Evolutionary conservation across 257 asterid species (phyloP).

Genomic region (Nemophila menziesii): DNA sequence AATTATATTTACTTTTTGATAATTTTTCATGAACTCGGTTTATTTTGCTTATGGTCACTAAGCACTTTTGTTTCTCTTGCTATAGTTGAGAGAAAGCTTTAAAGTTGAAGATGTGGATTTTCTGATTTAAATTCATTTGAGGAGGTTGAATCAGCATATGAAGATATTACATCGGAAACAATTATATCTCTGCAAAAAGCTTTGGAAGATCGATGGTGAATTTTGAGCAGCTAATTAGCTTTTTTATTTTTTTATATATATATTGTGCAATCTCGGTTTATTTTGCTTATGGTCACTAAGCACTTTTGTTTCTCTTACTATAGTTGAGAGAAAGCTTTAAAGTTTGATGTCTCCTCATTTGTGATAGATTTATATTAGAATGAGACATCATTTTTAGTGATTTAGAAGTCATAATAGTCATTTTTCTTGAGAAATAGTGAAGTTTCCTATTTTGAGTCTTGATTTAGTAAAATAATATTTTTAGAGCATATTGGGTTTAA

Average conservation of each 20-base stretch:
- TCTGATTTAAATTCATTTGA: constrained; percentile 45
- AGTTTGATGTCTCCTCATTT: too few species aligned
- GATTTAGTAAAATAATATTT: too few species aligned
- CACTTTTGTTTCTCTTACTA: constrained; percentile 11
- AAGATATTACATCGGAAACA: constrained; percentile 52
- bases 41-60: constrained; percentile 9
- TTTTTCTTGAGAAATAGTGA: too few species aligned
- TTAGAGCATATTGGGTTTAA: too few species aligned
- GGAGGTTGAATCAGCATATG: constrained; percentile 43
- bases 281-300: constrained; percentile 14
- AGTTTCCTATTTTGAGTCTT: too few species aligned
- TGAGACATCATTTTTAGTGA: too few species aligned
- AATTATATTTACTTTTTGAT: constrained; percentile 5
- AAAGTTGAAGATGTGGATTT: constrained; percentile 46
- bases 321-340: constrained; percentile 48
- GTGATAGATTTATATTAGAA: too few species aligned
- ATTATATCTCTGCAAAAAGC: constrained; percentile 45
- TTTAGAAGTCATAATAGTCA: too few species aligned
- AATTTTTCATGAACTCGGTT: constrained; percentile 11
- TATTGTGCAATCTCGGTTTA: too few species aligned
- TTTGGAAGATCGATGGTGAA: constrained; percentile 26
- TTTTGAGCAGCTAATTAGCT: constrained; percentile 54
- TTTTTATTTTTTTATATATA: too few species aligned
- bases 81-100: constrained; percentile 47
- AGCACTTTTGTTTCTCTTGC: constrained; percentile 14